Percentiles rank a stretch among this genome's conserved stretches.
phyloP scores from a whole-genome alignment of 352 stramenopile genomes.

The Pythium pyrilobum region DNA sequence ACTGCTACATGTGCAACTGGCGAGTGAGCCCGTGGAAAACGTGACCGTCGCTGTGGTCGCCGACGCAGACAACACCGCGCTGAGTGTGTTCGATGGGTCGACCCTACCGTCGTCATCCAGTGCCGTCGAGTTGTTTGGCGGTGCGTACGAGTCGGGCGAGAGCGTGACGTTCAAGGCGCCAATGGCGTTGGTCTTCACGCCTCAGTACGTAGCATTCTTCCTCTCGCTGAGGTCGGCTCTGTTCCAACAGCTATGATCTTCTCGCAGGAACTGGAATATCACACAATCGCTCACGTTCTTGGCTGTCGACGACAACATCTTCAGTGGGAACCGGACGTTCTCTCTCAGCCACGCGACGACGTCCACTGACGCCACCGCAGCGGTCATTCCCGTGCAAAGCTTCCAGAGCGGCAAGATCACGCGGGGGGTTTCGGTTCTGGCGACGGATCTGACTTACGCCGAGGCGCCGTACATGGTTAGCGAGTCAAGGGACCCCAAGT shows the following conservation, averaged over 20 bases:
- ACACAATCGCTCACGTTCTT: conserved; percentile 44
- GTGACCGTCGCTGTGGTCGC: conserved; percentile 33
- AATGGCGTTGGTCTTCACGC: conserved; percentile 44
- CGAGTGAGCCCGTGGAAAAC: conserved; percentile 51
- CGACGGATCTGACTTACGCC: conserved; percentile 29
- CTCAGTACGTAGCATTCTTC: conserved; percentile 14
- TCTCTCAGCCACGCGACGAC: conserved; percentile 23
- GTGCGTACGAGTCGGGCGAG: conserved; percentile 38
- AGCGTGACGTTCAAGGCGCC: conserved; percentile 27
- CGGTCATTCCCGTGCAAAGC: conserved; percentile 30
- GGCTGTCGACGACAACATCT: conserved; percentile 60
- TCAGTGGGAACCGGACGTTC: conserved; percentile 44
- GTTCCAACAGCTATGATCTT: neutral
- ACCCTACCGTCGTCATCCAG: conserved; percentile 21
- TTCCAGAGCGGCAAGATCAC: conserved; percentile 19
- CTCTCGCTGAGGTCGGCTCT: neutral
- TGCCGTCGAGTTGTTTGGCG: conserved; percentile 17
- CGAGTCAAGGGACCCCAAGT: conserved; percentile 18
- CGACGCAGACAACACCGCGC: conserved; percentile 17
- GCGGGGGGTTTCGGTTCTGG: conserved; percentile 17
- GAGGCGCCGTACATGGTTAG: conserved; percentile 37
- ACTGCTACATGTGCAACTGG: conserved; percentile 32
- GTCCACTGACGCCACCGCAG: conserved; percentile 22
- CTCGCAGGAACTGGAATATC: conserved; percentile 48
- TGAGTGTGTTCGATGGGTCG: conserved; percentile 36